These are phyloP conservation scores for Starmerella tilneyi DNA, from an alignment of 805 yeast species.

Conservation along the genomic window DNA sequence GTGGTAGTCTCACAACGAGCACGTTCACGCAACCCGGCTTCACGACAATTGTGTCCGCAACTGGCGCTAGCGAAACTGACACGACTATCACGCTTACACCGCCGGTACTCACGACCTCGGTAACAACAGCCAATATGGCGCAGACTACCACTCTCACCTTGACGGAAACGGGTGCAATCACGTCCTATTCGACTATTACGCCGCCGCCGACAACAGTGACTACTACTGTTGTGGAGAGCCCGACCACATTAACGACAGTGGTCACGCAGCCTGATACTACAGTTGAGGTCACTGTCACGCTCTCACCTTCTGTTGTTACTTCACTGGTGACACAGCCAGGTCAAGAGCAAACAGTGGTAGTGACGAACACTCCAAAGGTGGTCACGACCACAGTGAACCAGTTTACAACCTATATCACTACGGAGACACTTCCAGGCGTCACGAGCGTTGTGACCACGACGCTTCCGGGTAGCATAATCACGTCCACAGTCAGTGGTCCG, in stretches of 20 bases:
- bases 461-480: slow-evolving; percentile 8
- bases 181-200: slow-evolving; percentile 5
- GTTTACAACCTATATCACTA: background rate
- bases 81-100: slow-evolving; percentile 13
- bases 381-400: slow-evolving; percentile 10
- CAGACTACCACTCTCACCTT: slow-evolving; percentile 9
- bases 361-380: slow-evolving; percentile 17
- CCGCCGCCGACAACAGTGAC: background rate
- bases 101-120: slow-evolving; percentile 11
- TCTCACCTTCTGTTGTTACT: slow-evolving; percentile 3
- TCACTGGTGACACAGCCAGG: slow-evolving; percentile 10
- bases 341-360: slow-evolving; percentile 8
- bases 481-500: background rate
- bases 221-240: slow-evolving; percentile 10
- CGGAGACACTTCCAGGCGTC: slow-evolving; percentile 13
- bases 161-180: slow-evolving; percentile 6
- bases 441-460: slow-evolving; percentile 4
- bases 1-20: background rate
- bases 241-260: slow-evolving; percentile 5
- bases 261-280: slow-evolving; percentile 10
- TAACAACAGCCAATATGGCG: slow-evolving; percentile 8
- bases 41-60: slow-evolving; percentile 11
- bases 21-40: slow-evolving; percentile 16
- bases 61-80: slow-evolving; percentile 9
- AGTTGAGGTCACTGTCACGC: slow-evolving; percentile 6